These are phyloP conservation scores for Acmispon strigosus DNA, from an alignment of 306 rosid species.

Conservation along the genomic window DNA sequence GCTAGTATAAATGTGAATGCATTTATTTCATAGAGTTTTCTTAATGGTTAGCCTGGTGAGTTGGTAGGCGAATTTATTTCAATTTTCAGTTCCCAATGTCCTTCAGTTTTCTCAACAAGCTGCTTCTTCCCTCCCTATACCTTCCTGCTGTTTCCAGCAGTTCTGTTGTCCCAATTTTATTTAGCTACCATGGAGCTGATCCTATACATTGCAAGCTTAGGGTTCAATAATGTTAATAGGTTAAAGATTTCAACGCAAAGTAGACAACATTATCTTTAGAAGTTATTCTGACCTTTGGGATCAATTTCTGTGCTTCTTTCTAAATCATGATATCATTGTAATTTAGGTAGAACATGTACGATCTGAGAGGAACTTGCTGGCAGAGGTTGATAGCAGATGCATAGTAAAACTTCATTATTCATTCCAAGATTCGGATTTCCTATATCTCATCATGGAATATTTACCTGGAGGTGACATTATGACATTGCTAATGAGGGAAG, in stretches of 20 bases:
- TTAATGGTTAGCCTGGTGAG: not conserved
- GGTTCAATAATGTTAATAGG: slow-evolving; percentile 3
- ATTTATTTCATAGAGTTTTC: not conserved
- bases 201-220: not conserved
- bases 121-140: not conserved
- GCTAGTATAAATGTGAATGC: not conserved
- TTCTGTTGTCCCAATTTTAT: not conserved
- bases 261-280: not conserved
- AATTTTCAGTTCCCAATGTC: not conserved
- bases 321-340: slow-evolving; percentile 7
- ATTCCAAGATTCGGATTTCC: slow-evolving; percentile 92
- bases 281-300: not conserved
- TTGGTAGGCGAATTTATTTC: not conserved
- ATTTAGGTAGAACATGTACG: slow-evolving; percentile 96
- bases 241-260: slow-evolving; percentile 3
- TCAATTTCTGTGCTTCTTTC: slow-evolving; percentile 1
- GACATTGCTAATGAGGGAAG: slow-evolving; percentile 98
- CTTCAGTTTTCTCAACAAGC: not conserved
- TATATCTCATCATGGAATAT: slow-evolving; percentile 98
- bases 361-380: slow-evolving; percentile 98
- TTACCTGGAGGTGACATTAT: slow-evolving; percentile 99
- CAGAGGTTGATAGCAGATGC: slow-evolving; percentile 99
- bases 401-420: slow-evolving; percentile 93
- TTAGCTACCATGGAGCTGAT: not conserved
- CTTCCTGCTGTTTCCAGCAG: slow-evolving; percentile 11